Base-by-base conservation (phyloP, 805 yeast genomes). In the Yamadazyma laniorum region DNA sequence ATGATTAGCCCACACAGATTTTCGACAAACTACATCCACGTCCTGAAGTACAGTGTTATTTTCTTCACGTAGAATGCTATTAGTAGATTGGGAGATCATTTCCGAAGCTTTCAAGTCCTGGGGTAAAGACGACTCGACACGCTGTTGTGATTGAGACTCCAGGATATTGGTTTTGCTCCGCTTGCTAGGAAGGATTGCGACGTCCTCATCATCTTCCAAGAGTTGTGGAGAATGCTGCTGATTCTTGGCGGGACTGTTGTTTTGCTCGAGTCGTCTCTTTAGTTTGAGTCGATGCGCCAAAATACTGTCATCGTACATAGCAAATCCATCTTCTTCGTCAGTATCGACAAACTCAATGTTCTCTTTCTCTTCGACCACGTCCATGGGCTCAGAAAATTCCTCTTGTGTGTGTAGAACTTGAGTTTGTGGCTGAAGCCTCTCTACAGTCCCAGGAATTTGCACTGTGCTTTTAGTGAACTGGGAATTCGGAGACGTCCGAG, bases 1-100 rank as follows among this genome's bases (percentile, higher is more conserved):
- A 45, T 68, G 71, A 12, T 67, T 64, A 9, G 76, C 78, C 82
- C 82, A 80, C 2, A 79, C 80, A 31, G 75, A 67, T 5, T 45
- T 44, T 0, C 37, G 37, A 25, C 48, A 42, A 3, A 35, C 30
- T 2, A 36, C 32, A n/a, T 30, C 34, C 1, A 25, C 6, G 16
- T 43, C 48, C 11, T 35, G 39, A 5, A 52, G 32, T 1, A 29
- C 25, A 3, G 37, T 39, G 45, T 35, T 46, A 25, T 12, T 16
- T 32, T 51, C 56, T 3, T 40, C 13, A 30, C 56, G 36, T 26
- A 48, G 23, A 21, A 44, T 19, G 8, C 25, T 22, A 7, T 32
- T 17, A 23, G 35, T 23, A 14, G 21, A 23, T 13, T 13, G 15
- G 15, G 35, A n/a, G 6, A 12, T 19, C 3, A 17, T 7, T 17